Base-by-base conservation (phyloP, 202 grass and related monocot genomes). In the Schoenoplectus tabernaemontani region DNA sequence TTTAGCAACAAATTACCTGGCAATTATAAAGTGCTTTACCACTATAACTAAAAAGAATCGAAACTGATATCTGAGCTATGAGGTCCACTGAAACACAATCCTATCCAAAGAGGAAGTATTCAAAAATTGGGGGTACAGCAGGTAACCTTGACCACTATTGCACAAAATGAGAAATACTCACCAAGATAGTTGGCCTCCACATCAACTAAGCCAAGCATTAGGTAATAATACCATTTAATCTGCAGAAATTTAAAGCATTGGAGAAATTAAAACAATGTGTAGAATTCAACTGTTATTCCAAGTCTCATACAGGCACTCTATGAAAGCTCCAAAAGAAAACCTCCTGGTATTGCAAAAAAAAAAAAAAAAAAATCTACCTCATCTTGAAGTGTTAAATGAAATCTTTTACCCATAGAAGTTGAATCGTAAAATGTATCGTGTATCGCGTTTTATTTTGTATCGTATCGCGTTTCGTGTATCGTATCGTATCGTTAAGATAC, bases 171-270 rank as follows among this genome's bases (percentile, higher is more conserved):
- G 38, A 75, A 56, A 57, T 3, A 66, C 85, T 78, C 33, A 90
- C 90, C 87, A 78, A 93, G 85, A 65, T 85, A 89, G 84, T 90
- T 93, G 10, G 87, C 90, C 83, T 93, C 87, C 34, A 93, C 90
- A 82, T 93, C 85, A 44, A 93, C 64, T 38, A 90, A 79, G 57
- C 70, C 85, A 10, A 93, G 83, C 19, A 86, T 9, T 12, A 93
- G 60, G 77, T 90, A 93, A 68, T 86, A 93, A 70, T 90, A 88
- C 87, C 90, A 93, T 84, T 90, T 93, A 64, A 93, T 88, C 87
- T 90, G 81, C 44, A 82, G 16, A 66, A 68, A 74, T 69, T 12
- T 47, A 33, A 34, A 9, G 13, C 41, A 80, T 64, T 67, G 59
- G 32, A 54, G 34, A 71, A 73, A 53, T 76, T n/a, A 47, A 47